Evolutionary conservation across 2,329 filamentous ascomycete genomes (phyloP), one percentile per base, ranked within the genome.

Genomic region (Colletotrichum euphorbiae): DNA sequence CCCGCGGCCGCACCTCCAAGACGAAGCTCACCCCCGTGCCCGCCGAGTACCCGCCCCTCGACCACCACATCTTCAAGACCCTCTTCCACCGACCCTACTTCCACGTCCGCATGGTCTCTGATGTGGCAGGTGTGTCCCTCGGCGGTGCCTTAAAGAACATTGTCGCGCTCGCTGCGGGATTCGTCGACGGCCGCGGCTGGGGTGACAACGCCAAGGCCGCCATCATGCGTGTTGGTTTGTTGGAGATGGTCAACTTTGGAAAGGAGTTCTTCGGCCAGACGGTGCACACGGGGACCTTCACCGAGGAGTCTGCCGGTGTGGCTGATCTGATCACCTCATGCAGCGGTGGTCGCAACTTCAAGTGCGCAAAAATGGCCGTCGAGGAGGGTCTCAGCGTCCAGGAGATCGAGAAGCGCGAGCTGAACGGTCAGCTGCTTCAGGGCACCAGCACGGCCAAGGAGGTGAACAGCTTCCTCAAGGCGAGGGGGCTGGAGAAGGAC

Each of bases 171-270:
- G 95, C 94, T 5, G 94, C 96, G 36, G 96, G 96, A 66, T 99
- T 97, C 79, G 94, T 98, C 50, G 93, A 97, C 72, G 96, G 96
- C 40, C 89, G 95, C 70, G 95, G 95, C 72, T 99, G 96, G 95
- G 96, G 96, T 75, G 94, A 98, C 83, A 99, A 98, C 74, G 95
- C 95, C 72, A 98, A 99, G 83, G 94, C 96, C n/a, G 96, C 96
- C 51, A 91, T 99, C 69, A 98, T 99, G 93, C 92, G 96, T 46
- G 91, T 98, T 19, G 96, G 96, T 7, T 88, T 99, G 51, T 86
- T 98, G 74, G 96, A 99, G 82, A 97, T 98, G 91, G 93, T 98
- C 75, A 91, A 92, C 77, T 99, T 99, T 73, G 95, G 95, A 72
- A 93, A 94, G 79, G 89, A 91, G 74, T 99, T 98, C 84, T 99